A percentile compares a stretch with the other conserved stretches of the same genome.
Evolutionary conservation across 1,139 yeast species (phyloP).

Genomic region (Candida buenavistaensis): DNA sequence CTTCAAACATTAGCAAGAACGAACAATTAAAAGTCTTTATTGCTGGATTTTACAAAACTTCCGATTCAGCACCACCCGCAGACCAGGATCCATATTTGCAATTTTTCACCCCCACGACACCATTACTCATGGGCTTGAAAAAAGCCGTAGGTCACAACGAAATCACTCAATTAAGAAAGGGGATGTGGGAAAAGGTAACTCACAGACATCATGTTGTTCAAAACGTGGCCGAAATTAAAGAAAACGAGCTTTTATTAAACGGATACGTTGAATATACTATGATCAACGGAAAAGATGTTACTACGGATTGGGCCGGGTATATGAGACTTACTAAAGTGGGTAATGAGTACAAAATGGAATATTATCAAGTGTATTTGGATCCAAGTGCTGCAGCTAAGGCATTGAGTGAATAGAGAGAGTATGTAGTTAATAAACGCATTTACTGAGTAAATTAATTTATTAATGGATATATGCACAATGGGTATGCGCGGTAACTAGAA

Average conservation of each 20-base stretch:
- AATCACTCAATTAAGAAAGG: constrained; percentile 18
- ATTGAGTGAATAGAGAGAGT: constrained; percentile 11
- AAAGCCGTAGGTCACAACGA: constrained; percentile 14
- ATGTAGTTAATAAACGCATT: background rate
- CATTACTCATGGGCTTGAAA: constrained; percentile 19
- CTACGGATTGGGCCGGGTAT: constrained; percentile 22
- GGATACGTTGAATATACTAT: constrained; percentile 24
- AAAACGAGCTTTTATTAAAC: constrained; percentile 15
- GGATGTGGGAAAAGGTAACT: constrained; percentile 23
- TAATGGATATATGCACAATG: constrained; percentile 1
- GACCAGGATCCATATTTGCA: constrained; percentile 19
- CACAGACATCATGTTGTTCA: constrained; percentile 22
- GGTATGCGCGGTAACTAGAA: too few relatives aligned
- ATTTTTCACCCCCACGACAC: constrained; percentile 17
- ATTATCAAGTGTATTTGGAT: constrained; percentile 24
- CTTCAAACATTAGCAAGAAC: constrained; percentile 10
- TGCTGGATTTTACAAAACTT: constrained; percentile 18
- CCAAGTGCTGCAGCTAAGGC: constrained; percentile 18
- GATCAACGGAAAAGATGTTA: constrained; percentile 18
- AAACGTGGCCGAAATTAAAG: constrained; percentile 17
- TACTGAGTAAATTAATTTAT: too few relatives aligned
- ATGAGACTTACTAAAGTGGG: constrained; percentile 15
- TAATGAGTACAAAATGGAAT: constrained; percentile 15
- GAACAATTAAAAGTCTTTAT: constrained; percentile 16
- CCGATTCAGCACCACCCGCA: constrained; percentile 22